These are phyloP conservation scores for Aphanomyces euteiches DNA, from an alignment of 352 stramenopile species.

Conservation along the genomic window DNA sequence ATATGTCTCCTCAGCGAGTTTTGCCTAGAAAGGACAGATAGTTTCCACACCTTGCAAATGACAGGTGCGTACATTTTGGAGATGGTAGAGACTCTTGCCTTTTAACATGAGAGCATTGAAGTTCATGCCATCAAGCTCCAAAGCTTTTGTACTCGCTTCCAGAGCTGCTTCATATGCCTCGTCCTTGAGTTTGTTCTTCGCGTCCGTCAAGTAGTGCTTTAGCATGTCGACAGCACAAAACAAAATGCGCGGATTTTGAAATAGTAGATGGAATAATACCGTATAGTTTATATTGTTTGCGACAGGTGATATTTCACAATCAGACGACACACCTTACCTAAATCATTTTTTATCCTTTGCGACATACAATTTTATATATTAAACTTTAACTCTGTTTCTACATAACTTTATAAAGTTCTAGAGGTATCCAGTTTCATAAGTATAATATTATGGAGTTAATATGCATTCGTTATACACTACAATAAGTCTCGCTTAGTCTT, in stretches of 20 bases:
- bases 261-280: too few relatives aligned
- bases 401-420: too few relatives aligned
- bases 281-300: too few relatives aligned
- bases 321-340: too few relatives aligned
- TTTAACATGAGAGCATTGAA: slow-evolving; percentile 82
- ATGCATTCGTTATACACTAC: too few relatives aligned
- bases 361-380: too few relatives aligned
- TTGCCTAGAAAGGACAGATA: slow-evolving; percentile 40
- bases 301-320: too few relatives aligned
- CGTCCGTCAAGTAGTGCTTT: slow-evolving; percentile 51
- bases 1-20: slow-evolving; percentile 66
- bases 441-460: too few relatives aligned
- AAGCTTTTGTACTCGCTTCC: slow-evolving; percentile 56
- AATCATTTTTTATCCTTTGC: too few relatives aligned
- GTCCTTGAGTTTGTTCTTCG: slow-evolving; percentile 58
- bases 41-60: background rate
- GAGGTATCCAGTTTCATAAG: too few relatives aligned
- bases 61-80: slow-evolving; percentile 49
- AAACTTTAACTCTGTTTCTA: too few relatives aligned
- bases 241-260: background rate
- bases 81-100: slow-evolving; percentile 66
- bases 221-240: slow-evolving; percentile 14
- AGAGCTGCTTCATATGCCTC: slow-evolving; percentile 72
- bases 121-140: slow-evolving; percentile 74
- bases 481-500: too few relatives aligned